A percentile compares a stretch with the other conserved stretches of the same genome.
Conservation (phyloP, 2,329 filamentous ascomycete species). For the Phaeosphaeria sp. region DNA sequence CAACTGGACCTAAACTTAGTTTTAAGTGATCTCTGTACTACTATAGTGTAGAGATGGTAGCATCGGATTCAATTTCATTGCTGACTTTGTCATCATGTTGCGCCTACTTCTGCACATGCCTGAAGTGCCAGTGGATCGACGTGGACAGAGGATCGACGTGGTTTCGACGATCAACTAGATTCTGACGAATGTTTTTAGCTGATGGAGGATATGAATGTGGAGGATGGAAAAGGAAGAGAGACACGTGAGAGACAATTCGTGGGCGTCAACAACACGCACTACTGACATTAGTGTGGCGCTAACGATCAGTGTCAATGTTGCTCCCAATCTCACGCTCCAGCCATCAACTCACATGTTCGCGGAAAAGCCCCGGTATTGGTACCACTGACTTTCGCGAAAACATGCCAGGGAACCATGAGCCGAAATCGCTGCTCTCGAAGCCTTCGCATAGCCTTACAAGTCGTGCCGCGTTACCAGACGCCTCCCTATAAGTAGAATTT, state of each 20-base stretch:
- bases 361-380: neutral
- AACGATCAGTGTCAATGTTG: neutral
- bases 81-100: neutral
- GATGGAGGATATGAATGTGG: too few relatives aligned
- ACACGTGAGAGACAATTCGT: too few relatives aligned
- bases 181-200: too few relatives aligned
- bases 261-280: neutral
- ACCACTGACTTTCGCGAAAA: neutral
- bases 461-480: constrained; percentile 14
- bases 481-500: constrained; percentile 10
- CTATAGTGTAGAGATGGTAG: neutral
- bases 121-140: too few relatives aligned
- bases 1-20: constrained; percentile 10
- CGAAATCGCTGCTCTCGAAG: neutral
- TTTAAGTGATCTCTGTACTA: neutral
- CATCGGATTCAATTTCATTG: neutral
- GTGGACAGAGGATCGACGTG: neutral
- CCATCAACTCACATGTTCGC: neutral
- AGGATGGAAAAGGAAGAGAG: too few relatives aligned
- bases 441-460: constrained; percentile 1
- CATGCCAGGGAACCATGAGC: neutral
- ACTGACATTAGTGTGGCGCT: neutral
- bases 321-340: neutral
- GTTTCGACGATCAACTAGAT: too few relatives aligned
- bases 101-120: too few relatives aligned